Base-by-base conservation (phyloP, 2,329 filamentous ascomycete species). In the Arthrobotrys sphaeroides region DNA sequence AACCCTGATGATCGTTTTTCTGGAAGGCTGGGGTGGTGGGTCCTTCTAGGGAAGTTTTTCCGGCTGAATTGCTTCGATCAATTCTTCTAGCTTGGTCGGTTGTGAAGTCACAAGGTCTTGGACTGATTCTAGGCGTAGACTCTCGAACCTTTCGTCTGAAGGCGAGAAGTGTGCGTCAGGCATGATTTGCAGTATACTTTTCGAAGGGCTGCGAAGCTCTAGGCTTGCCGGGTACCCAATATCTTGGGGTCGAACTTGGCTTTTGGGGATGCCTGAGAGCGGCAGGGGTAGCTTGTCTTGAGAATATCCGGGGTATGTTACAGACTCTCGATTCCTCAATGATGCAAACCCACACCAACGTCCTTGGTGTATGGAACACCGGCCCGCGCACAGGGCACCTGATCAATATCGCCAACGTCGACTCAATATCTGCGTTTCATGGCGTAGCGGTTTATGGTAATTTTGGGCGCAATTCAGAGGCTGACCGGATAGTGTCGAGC, bases 241-340 rank as follows among this genome's bases (percentile, higher is more conserved):
- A 28, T n/a, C 38, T 45, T 55, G 47, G 47, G 45, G 61, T 43
- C 33, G 38, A 67, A 68, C 60, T 67, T 67, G 61, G 43, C 62
- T 53, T 73, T 74, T 47, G 43, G 13, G 31, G 55, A 53, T 10
- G 24, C 47, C 42, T 42, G 36, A 6, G 16, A 7, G 47, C 12
- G 42, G 26, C 57, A 26, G 26, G 62, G 70, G 62, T 68, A 40
- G 64, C 64, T 38, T 69, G 72, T 55, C 49, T 31, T 40, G 43
- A 68, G 47, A 65, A 65, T 57, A 65, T 64, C 69, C 59, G 57
- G 72, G 72, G 72, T 69, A 51, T 75, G 72, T 75, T 75, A 75
- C 64, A 75, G 72, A 69, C 40, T 64, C n/a, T 55, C 26, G 18
- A 64, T 47, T 64, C 49, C 47, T 7, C 47, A 40, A 53, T 36